Evolutionary conservation across 805 yeast species (phyloP).

Genomic region (Komagataella pastoris): DNA sequence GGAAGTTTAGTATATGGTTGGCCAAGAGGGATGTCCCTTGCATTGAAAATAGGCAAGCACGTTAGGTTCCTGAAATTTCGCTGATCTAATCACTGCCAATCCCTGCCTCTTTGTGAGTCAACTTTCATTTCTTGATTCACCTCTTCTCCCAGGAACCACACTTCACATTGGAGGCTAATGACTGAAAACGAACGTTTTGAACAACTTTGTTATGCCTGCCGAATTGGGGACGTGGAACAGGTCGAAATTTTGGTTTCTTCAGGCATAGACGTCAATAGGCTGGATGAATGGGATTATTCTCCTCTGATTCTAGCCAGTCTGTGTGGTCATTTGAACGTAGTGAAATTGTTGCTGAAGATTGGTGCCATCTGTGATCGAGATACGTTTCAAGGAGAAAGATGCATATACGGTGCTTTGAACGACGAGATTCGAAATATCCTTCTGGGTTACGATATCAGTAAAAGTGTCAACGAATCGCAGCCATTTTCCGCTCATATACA

Average conservation of each 20-base stretch:
- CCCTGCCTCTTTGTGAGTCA: neutral
- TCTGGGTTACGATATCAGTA: slow-evolving; percentile 49
- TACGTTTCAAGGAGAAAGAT: slow-evolving; percentile 68
- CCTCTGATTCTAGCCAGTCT: slow-evolving; percentile 63
- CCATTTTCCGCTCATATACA: slow-evolving; percentile 67
- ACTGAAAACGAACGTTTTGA: slow-evolving; percentile 17
- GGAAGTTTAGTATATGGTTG: neutral
- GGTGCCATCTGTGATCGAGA: slow-evolving; percentile 77
- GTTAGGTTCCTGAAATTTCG: neutral
- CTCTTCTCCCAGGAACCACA: neutral
- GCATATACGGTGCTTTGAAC: slow-evolving; percentile 67
- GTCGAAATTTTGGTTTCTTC: slow-evolving; percentile 44
- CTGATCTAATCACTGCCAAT: neutral
- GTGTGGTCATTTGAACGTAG: slow-evolving; percentile 63
- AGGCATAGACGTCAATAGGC: slow-evolving; percentile 33
- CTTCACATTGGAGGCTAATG: neutral
- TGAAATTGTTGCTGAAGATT: slow-evolving; percentile 40
- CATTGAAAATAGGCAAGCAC: neutral
- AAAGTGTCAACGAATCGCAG: slow-evolving; percentile 50
- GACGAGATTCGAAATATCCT: slow-evolving; percentile 49
- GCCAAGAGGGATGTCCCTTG: neutral
- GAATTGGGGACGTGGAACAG: slow-evolving; percentile 53
- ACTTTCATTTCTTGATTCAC: neutral
- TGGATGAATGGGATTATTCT: slow-evolving; percentile 64
- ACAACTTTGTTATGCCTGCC: slow-evolving; percentile 51